Base-by-base conservation (phyloP, 306 rosid genomes). In the Citrullus amarus region DNA sequence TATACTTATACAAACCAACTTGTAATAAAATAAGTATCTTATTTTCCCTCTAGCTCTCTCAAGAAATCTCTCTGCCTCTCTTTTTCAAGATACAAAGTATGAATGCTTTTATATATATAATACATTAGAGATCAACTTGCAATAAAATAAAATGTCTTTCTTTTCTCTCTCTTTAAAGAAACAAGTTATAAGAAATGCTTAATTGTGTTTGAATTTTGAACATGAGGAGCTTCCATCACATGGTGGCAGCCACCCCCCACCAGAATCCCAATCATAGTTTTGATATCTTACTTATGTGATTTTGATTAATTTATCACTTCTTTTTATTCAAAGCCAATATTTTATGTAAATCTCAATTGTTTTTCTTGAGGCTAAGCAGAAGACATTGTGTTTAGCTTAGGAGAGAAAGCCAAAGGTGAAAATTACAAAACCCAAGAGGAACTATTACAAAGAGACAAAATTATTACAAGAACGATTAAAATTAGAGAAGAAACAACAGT, bases 171-270 rank as follows among this genome's bases (percentile, higher is more conserved):
- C 28, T 67, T 25, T 39, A 4, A 68, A 68, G 74, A 41, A 63
- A 68, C 6, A 39, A 68, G 54, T 10, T 41, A 22, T 22, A 22
- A 68, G 44, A 20, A 18, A 6, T 41, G 8, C 4, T 68, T 39
- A 4, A 68, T 39, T 69, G 55, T 43, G 36, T 22, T 44, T 11
- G 6, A 46, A 70, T 44, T 70, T 20, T 44, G 51, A 70, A 43
- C 10, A 70, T 25, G 28, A 22, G 76, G 56, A 44, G 76, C 20
- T 70, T 44, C 75, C 75, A 44, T 69, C 75, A 69, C 75, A 69
- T 69, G 75, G 75, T 69, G 55, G 56, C 56, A 69, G 2, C 1
- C 22, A 22, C 56, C 53, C 55, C 56, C 75, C 54, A 69, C 75
- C n/a, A 11, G 13, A 69, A 43, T 69, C 36, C 36, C 5, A n/a